Evolutionary conservation across 1,139 yeast species (phyloP).

Genomic region (Tardiomyces depauwii): DNA sequence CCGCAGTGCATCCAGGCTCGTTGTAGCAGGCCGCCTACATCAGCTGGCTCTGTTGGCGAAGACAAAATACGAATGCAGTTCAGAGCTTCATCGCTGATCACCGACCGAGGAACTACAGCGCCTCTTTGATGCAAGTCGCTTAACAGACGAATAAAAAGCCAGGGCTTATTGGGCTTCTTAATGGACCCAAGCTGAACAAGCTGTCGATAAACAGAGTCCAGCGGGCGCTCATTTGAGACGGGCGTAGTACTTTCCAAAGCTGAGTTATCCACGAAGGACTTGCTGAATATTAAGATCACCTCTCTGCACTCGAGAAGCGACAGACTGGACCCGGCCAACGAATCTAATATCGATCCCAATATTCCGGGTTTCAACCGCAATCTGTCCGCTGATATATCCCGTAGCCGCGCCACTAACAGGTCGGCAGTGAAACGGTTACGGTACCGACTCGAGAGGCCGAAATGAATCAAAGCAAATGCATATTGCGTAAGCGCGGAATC

Average conservation of each 20-base stretch:
- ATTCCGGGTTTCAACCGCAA: neutral
- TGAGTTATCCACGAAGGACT: neutral
- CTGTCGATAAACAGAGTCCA: neutral
- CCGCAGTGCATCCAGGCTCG: neutral
- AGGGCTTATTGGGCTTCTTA: slow-evolving; percentile 2
- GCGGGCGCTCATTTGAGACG: neutral
- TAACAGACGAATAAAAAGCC: neutral
- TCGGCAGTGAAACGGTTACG: neutral
- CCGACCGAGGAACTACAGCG: neutral
- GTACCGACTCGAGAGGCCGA: neutral
- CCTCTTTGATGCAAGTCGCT: neutral
- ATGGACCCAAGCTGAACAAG: neutral
- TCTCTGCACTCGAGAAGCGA: neutral
- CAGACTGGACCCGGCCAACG: neutral
- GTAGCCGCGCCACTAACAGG: neutral
- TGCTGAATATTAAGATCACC: neutral
- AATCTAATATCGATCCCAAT: neutral
- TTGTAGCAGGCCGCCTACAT: neutral
- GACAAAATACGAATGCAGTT: neutral
- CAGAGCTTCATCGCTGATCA: neutral
- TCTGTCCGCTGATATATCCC: neutral
- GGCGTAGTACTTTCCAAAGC: neutral
- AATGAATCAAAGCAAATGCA: neutral
- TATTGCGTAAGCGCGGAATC: neutral
- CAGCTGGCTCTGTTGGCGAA: neutral